A percentile compares a stretch with the other conserved stretches of the same genome.
phyloP scores from a whole-genome alignment of 169 alveolate species.

The Cryptosporidium tyzzeri region DNA sequence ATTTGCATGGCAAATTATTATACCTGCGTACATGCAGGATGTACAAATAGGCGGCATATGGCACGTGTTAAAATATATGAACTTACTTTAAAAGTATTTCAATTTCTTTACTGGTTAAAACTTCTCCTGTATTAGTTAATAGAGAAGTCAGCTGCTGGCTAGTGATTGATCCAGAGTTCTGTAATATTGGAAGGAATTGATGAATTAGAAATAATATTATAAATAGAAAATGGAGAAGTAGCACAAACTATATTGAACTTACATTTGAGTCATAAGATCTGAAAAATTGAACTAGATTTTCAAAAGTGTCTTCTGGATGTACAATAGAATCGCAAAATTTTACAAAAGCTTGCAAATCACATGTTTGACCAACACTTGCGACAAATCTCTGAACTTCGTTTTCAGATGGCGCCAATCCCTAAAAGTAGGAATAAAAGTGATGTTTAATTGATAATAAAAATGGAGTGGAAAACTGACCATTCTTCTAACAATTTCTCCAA shows the following conservation, averaged over 20 bases:
- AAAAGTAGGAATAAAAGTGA: neutral
- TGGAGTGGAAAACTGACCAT: constrained; percentile 18
- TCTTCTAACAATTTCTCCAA: constrained; percentile 73
- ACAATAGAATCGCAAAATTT: constrained; percentile 48
- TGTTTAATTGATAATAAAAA: neutral
- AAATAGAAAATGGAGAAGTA: no score
- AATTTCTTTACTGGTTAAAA: constrained; percentile 45
- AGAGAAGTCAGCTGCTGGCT: constrained; percentile 45
- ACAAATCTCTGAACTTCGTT: constrained; percentile 36
- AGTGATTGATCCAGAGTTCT: constrained; percentile 65
- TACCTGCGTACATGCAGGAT: constrained; percentile 3
- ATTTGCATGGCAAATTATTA: neutral
- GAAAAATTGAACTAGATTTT: constrained; percentile 56
- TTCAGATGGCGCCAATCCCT: constrained; percentile 73
- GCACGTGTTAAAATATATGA: neutral
- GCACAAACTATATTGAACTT: neutral
- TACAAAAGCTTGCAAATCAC: constrained; percentile 36
- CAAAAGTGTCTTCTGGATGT: constrained; percentile 75
- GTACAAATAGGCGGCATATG: neutral
- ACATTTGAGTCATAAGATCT: constrained; percentile 58
- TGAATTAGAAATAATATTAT: neutral
- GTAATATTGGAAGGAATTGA: neutral
- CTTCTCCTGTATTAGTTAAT: constrained; percentile 60
- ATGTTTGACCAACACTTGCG: constrained; percentile 36
- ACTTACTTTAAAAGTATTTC: constrained; percentile 59